Conservation (phyloP, 768 basidiomycete species). For the Lenzites betulinus region DNA sequence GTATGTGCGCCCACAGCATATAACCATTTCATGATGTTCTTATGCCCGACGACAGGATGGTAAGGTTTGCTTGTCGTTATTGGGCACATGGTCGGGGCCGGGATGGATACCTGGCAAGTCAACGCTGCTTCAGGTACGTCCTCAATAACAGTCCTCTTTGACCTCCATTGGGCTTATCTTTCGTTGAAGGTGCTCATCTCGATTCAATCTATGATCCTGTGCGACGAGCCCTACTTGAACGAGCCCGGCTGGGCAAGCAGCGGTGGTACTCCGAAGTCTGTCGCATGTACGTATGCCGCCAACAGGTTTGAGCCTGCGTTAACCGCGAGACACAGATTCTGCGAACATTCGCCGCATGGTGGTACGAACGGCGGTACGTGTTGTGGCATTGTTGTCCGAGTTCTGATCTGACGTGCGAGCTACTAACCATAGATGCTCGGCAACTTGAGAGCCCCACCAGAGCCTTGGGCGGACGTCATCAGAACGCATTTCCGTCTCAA, state of each 20-base stretch:
- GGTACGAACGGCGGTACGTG: conserved; percentile 76
- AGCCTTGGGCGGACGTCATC: conserved; percentile 85
- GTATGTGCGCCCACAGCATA: conserved; percentile 41
- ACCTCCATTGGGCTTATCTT: not conserved
- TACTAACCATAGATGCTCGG: conserved; percentile 67
- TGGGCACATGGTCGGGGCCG: conserved; percentile 93
- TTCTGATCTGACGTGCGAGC: not conserved
- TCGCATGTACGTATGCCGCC: conserved; percentile 58
- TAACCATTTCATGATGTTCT: not conserved
- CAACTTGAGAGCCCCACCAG: conserved; percentile 78
- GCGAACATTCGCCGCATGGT: conserved; percentile 94
- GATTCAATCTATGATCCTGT: conserved; percentile 95
- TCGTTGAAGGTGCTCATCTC: conserved; percentile 72
- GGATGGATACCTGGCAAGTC: conserved; percentile 93
- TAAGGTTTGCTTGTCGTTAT: conserved; percentile 89
- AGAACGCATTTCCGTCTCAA: conserved; percentile 91
- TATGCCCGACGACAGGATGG: conserved; percentile 58
- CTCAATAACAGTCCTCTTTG: not conserved
- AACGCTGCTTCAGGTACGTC: conserved; percentile 77
- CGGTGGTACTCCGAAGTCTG: conserved; percentile 73
- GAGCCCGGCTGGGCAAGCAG: conserved; percentile 86
- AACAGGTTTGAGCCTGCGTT: not conserved
- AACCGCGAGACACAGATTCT: conserved; percentile 57
- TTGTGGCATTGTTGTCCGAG: not conserved
- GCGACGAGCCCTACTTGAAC: conserved; percentile 91